Evolutionary conservation across 2,329 filamentous ascomycete genomes (phyloP), one percentile per base, ranked within the genome.

Genomic region (Rutstroemia sp.): DNA sequence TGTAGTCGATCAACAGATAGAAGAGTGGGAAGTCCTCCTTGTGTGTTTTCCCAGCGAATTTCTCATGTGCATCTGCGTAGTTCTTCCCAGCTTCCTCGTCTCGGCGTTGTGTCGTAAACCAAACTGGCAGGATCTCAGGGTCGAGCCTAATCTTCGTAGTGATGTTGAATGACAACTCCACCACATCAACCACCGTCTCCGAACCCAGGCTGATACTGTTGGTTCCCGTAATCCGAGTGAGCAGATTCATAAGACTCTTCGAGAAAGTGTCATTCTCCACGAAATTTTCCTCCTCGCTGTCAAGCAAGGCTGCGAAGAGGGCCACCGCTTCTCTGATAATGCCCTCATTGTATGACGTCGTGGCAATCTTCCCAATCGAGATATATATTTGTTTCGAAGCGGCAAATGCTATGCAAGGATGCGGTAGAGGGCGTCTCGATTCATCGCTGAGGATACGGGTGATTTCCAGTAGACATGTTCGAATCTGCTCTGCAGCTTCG

Each of bases 271-370:
- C 82, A 67, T 88, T 95, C 68, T 95, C 89, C 48, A 96, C 83
- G 67, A 97, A 95, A 38, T 91, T 90, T 69, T 96, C 94, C 73
- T 96, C 92, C 71, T 97, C 94, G 70, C 91, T 94, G 73, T 99
- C 94, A 66, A 97, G 89, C 61, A 99, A 79, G 16, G 90, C 91
- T 57, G 89, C 90, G 72, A 96, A 96, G 68, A 96, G 85, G 42
- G 86, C 77, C 39, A 96, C 87, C 25, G 89, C 88, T 67, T 92
- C 88, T 62, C 87, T 85, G 64, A 97, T 87, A 67, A 96, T 86
- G 68, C 83, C 86, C 65, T 95, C 88, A 71, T 95, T 88, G 70
- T 89, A 87, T 34, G 88, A 91, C 0, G 87, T 86, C 2, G 89
- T 84, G 2, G 92, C 91, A 64, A 97, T 91, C 73, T 95, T 91